phyloP scores from a whole-genome alignment of 2,329 filamentous ascomycete genomes.

The Pseudocercospora macadamiae region DNA sequence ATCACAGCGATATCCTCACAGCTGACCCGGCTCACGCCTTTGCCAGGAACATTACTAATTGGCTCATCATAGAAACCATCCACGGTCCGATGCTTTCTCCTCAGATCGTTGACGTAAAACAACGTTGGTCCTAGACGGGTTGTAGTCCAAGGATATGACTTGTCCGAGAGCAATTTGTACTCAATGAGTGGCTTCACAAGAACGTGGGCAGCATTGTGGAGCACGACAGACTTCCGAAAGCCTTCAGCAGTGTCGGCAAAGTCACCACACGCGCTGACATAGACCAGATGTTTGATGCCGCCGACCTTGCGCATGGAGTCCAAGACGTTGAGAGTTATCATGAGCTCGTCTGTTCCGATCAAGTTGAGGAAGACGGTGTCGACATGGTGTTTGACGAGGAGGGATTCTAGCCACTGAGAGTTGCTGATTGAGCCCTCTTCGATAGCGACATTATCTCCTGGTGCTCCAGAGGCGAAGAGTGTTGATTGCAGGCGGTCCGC shows the following conservation, averaged over 20 bases:
- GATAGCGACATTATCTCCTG: constrained; percentile 14
- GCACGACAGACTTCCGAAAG: not conserved
- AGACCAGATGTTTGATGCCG: constrained; percentile 22
- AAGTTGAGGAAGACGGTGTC: constrained; percentile 22
- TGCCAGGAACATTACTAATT: constrained; percentile 6
- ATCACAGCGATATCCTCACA: constrained; percentile 16
- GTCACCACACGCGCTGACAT: constrained; percentile 20
- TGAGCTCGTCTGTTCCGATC: constrained; percentile 19
- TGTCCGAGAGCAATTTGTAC: constrained; percentile 13
- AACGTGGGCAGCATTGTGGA: constrained; percentile 14
- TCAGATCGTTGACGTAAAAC: constrained; percentile 23
- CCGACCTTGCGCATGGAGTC: constrained; percentile 17
- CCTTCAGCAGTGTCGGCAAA: constrained; percentile 12
- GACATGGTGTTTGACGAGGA: constrained; percentile 20
- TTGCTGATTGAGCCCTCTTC: constrained; percentile 23
- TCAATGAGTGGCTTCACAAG: constrained; percentile 23
- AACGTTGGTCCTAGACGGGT: constrained; percentile 21
- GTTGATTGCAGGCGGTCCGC: constrained; percentile 13
- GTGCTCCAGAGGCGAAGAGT: not conserved
- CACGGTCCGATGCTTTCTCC: constrained; percentile 10
- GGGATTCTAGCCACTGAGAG: constrained; percentile 17
- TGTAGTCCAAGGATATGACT: constrained; percentile 14
- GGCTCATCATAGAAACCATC: constrained; percentile 22
- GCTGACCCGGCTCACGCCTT: constrained; percentile 17
- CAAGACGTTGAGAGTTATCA: constrained; percentile 22